Conservation (phyloP, 169 alveolate species). For the Pseudocohnilembus persalinus region DNA sequence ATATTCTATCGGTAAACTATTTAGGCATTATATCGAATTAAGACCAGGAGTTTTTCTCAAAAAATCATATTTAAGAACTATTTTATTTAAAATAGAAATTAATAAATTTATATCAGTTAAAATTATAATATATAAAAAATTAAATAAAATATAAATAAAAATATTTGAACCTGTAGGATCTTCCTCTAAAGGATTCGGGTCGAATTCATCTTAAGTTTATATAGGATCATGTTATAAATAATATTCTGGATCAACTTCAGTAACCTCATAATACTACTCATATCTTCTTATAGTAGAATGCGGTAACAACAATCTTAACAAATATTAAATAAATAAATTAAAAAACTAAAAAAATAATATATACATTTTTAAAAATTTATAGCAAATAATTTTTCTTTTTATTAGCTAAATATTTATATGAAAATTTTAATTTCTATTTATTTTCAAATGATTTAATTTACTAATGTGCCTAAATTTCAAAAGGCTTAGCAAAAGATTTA, state of each 20-base stretch:
- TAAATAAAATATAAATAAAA: too few species aligned
- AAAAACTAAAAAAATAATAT: too few species aligned
- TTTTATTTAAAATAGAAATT: too few species aligned
- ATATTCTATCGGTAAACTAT: neutral
- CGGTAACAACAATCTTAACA: slow-evolving; percentile 19
- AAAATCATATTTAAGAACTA: slow-evolving; percentile 10
- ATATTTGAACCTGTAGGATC: neutral
- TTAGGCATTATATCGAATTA: neutral
- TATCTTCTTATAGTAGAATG: slow-evolving; percentile 55
- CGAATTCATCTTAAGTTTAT: slow-evolving; percentile 33
- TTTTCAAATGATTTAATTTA: too few species aligned
- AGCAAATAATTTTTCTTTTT: too few species aligned
- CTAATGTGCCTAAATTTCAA: slow-evolving; percentile 35
- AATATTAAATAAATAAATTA: too few species aligned
- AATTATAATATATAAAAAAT: neutral
- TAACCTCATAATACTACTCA: slow-evolving; percentile 1
- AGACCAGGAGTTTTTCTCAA: slow-evolving; percentile 17
- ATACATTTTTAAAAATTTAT: too few species aligned
- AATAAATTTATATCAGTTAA: too few species aligned
- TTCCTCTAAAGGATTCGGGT: neutral
- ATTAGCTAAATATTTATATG: too few species aligned
- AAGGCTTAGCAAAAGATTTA: slow-evolving; percentile 35
- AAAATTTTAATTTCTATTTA: too few species aligned
- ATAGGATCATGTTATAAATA: slow-evolving; percentile 13
- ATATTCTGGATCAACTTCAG: slow-evolving; percentile 51